Percentiles rank a stretch among this genome's conserved stretches.
Evolutionary conservation across 169 alveolate genomes (phyloP).

Genomic region (Babesia microti): DNA sequence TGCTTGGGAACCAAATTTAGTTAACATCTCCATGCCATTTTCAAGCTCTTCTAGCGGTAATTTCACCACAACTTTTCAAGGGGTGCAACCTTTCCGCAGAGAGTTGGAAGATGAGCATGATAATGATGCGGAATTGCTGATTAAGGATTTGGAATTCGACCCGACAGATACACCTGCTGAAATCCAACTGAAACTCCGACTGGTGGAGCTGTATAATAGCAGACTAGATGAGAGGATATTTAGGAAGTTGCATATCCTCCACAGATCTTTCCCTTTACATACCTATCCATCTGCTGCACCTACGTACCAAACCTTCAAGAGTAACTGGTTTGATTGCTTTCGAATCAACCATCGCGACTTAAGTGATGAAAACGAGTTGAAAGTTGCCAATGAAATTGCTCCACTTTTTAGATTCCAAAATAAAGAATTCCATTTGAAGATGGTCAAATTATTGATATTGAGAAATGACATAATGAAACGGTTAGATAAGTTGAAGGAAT

Average conservation of each 20-base stretch:
- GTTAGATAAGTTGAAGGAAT: constrained; percentile 20
- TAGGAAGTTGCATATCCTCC: constrained; percentile 30
- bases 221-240: constrained; percentile 32
- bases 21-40: no score
- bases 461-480: constrained; percentile 26
- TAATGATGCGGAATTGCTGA: constrained; percentile 87
- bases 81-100: constrained; percentile 85
- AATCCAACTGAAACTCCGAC: constrained; percentile 28
- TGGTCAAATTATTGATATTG: constrained; percentile 19
- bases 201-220: constrained; percentile 32
- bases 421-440: constrained; percentile 31
- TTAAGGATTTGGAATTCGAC: constrained; percentile 89
- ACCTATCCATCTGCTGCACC: no score
- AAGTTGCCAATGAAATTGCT: constrained; percentile 26
- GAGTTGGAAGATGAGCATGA: constrained; percentile 90
- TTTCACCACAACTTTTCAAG: constrained; percentile 59
- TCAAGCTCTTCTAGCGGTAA: no score
- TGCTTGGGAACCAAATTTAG: no score
- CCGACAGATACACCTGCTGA: constrained; percentile 41
- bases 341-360: no score
- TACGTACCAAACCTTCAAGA: no score
- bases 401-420: constrained; percentile 38
- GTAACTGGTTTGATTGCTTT: no score
- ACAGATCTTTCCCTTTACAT: no score
- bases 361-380: constrained; percentile 11